Percentiles rank a stretch among this genome's conserved stretches.
Evolutionary conservation across 2,329 filamentous ascomycete genomes (phyloP).

Genomic region (Phoma herbarum): DNA sequence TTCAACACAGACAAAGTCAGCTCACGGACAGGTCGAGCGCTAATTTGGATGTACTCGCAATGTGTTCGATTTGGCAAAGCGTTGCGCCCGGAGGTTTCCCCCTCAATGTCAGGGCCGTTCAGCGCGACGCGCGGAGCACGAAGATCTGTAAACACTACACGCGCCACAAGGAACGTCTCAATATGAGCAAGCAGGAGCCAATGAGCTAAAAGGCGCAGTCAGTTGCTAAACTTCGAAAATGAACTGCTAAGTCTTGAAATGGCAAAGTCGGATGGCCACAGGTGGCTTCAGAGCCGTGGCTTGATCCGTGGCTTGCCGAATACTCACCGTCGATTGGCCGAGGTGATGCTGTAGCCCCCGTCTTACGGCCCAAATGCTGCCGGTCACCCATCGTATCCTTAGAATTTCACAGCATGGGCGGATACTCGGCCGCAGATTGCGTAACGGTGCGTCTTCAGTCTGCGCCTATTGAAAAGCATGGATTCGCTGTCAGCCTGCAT

Average conservation of each 20-base stretch:
- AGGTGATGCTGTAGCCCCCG: conserved; percentile 7
- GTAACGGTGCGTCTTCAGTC: conserved; percentile 17
- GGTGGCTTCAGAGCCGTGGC: conserved; percentile 3
- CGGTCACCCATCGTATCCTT: conserved; percentile 20
- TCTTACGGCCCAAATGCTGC: conserved; percentile 16
- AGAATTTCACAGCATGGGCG: conserved; percentile 11
- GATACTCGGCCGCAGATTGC: conserved; percentile 22
- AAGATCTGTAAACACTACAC: not conserved
- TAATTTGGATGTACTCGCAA: not conserved
- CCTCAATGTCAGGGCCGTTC: not conserved
- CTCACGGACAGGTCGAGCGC: not conserved
- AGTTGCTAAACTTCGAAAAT: not conserved
- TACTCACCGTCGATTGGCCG: conserved; percentile 18
- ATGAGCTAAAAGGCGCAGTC: conserved; percentile 16
- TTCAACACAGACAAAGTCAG: not conserved
- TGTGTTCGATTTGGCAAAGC: not conserved
- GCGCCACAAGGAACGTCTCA: not conserved
- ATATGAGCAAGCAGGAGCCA: not conserved
- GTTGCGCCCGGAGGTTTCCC: not conserved
- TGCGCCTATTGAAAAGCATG: conserved; percentile 15
- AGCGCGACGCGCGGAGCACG: conserved; percentile 12
- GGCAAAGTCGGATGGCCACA: conserved; percentile 1
- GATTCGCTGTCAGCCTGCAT: conserved; percentile 16
- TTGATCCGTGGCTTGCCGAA: conserved; percentile 7
- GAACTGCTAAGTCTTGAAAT: conserved; percentile 3